These are phyloP conservation scores for Phaeophleospora eucalypticola DNA, from an alignment of 2,329 filamentous ascomycete genomes.

Conservation along the genomic window DNA sequence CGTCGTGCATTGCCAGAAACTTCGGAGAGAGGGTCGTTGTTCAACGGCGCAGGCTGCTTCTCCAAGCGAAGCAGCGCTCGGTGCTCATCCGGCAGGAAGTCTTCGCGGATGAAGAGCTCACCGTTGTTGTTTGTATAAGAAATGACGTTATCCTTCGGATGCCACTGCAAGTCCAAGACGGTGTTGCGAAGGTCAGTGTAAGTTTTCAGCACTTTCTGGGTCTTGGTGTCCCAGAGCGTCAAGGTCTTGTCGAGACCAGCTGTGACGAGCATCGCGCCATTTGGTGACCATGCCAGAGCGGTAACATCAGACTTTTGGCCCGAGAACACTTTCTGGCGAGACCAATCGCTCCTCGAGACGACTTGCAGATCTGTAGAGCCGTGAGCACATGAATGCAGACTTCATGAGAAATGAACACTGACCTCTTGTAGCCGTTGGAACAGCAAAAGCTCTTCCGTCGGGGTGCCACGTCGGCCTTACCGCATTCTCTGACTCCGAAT, in stretches of 20 bases:
- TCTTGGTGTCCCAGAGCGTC: constrained; percentile 83
- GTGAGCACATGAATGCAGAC: background rate
- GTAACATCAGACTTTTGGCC: constrained; percentile 81
- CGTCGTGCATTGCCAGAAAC: constrained; percentile 61
- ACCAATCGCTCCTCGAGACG: constrained; percentile 85
- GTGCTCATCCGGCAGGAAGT: constrained; percentile 55
- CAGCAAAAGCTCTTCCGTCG: constrained; percentile 85
- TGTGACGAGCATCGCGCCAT: constrained; percentile 77
- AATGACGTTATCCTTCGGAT: constrained; percentile 79
- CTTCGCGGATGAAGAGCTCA: constrained; percentile 83
- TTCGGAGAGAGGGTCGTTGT: constrained; percentile 72
- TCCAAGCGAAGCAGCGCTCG: constrained; percentile 47
- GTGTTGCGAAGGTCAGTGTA: constrained; percentile 69
- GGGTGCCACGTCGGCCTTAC: constrained; percentile 85
- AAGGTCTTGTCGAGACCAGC: constrained; percentile 59
- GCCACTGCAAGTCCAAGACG: constrained; percentile 84
- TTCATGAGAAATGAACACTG: background rate
- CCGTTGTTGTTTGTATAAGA: constrained; percentile 92
- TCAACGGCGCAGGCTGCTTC: constrained; percentile 76
- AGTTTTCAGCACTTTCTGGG: constrained; percentile 73
- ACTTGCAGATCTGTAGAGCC: constrained; percentile 65
- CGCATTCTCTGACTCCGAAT: constrained; percentile 71
- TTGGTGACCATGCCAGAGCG: constrained; percentile 86
- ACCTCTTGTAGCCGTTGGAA: constrained; percentile 68
- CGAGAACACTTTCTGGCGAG: constrained; percentile 73